Conservation (phyloP, 768 basidiomycete species). For the Harrya chromipes region DNA sequence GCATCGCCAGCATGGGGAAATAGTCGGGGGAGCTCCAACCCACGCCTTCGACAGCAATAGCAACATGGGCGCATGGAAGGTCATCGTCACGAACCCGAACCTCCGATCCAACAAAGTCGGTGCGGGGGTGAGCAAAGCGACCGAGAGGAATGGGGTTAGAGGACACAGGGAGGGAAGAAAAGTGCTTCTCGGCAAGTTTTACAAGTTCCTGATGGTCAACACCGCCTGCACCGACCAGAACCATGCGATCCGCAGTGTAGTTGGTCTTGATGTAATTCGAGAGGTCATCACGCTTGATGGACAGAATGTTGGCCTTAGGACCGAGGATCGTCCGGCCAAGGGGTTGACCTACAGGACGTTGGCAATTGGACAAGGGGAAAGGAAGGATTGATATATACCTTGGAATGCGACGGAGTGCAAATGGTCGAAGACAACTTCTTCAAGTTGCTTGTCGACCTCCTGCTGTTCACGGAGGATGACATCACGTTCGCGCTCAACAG, state of each 20-base stretch:
- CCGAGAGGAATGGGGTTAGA: constrained; percentile 87
- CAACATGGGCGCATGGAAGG: constrained; percentile 84
- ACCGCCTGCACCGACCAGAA: constrained; percentile 95
- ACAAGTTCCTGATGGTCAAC: constrained; percentile 91
- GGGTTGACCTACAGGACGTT: constrained; percentile 65
- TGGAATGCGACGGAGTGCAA: constrained; percentile 96
- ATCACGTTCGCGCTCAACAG: constrained; percentile 93
- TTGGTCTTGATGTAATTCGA: constrained; percentile 92
- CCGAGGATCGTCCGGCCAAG: constrained; percentile 97
- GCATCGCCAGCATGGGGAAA: constrained; percentile 99
- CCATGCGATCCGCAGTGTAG: constrained; percentile 99
- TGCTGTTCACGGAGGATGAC: constrained; percentile 97
- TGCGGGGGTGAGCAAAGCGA: constrained; percentile 68
- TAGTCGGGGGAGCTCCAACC: constrained; percentile 98
- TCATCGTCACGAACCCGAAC: constrained; percentile 95
- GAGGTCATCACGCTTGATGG: constrained; percentile 90
- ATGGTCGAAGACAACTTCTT: constrained; percentile 99
- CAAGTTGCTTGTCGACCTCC: constrained; percentile 97
- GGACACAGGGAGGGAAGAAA: constrained; percentile 85
- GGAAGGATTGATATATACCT: constrained; percentile 42
- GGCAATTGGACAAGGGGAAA: constrained; percentile 5
- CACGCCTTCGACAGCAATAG: constrained; percentile 96
- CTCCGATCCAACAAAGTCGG: constrained; percentile 89
- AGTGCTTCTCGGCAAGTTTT: constrained; percentile 92
- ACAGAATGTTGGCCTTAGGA: constrained; percentile 92